Percentiles rank a stretch among this genome's conserved stretches.
Conservation (phyloP, 345 rosid species). For the Zanthoxylum bungeanum region DNA sequence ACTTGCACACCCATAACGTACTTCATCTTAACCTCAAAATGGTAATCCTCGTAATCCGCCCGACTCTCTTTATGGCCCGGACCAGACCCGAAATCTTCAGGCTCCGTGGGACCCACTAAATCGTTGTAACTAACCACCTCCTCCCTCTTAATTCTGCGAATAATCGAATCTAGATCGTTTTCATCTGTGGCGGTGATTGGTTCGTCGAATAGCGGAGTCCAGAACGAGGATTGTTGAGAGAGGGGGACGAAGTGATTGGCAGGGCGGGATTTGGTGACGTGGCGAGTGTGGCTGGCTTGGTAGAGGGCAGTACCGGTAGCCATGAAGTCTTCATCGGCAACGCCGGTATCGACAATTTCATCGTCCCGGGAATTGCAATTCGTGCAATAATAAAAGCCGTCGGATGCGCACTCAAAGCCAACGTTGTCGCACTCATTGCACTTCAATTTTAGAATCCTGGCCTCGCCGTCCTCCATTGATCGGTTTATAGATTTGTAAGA, state of each 20-base stretch:
- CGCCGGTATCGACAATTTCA: slow-evolving; percentile 50
- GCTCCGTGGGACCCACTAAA: slow-evolving; percentile 36
- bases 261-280: slow-evolving; percentile 21
- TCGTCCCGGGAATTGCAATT: slow-evolving; percentile 44
- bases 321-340: slow-evolving; percentile 53
- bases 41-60: slow-evolving; percentile 50
- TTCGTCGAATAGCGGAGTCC: slow-evolving; percentile 38
- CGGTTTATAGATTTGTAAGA: not conserved
- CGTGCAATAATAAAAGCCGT: slow-evolving; percentile 59
- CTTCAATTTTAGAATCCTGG: slow-evolving; percentile 13
- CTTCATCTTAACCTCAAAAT: slow-evolving; percentile 59
- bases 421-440: slow-evolving; percentile 56
- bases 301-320: slow-evolving; percentile 52
- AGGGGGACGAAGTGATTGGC: slow-evolving; percentile 15
- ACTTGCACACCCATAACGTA: slow-evolving; percentile 64
- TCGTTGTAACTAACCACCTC: slow-evolving; percentile 13
- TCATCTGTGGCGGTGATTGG: not conserved
- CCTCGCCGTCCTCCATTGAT: slow-evolving; percentile 18
- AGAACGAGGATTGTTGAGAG: slow-evolving; percentile 38
- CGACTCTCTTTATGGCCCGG: slow-evolving; percentile 17
- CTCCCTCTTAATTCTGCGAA: slow-evolving; percentile 16
- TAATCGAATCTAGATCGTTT: not conserved
- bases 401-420: slow-evolving; percentile 37
- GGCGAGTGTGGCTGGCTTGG: slow-evolving; percentile 34
- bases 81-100: slow-evolving; percentile 49